phyloP scores from a whole-genome alignment of 2,329 filamentous ascomycete genomes.

The Fusarium luffae region DNA sequence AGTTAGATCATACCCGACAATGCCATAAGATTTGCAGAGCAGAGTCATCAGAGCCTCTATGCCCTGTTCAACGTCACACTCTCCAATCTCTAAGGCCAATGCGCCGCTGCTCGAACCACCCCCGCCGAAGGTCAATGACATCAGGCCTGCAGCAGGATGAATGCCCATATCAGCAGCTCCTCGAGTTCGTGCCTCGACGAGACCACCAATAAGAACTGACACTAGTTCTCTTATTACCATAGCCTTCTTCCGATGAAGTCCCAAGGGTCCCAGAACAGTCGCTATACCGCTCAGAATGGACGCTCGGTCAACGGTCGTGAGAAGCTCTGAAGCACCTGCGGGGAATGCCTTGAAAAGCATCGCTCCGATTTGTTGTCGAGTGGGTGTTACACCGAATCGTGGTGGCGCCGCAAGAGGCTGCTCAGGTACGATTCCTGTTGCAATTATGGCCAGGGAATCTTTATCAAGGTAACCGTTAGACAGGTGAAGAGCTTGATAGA shows the following conservation, averaged over 20 bases:
- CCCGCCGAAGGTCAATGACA: slow-evolving; percentile 71
- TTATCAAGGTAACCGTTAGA: slow-evolving; percentile 71
- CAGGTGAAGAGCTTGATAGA: slow-evolving; percentile 74
- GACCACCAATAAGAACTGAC: slow-evolving; percentile 80
- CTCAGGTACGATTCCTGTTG: slow-evolving; percentile 68
- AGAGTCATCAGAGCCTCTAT: slow-evolving; percentile 72
- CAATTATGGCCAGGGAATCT: slow-evolving; percentile 71
- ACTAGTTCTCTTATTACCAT: slow-evolving; percentile 90
- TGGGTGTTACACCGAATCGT: slow-evolving; percentile 66
- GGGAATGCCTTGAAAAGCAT: slow-evolving; percentile 78
- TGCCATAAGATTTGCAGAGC: slow-evolving; percentile 71
- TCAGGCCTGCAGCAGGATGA: slow-evolving; percentile 89
- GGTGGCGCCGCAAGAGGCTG: slow-evolving; percentile 63
- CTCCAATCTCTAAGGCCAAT: slow-evolving; percentile 69
- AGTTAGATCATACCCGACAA: slow-evolving; percentile 62
- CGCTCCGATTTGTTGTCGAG: slow-evolving; percentile 71
- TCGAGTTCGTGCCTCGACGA: slow-evolving; percentile 90
- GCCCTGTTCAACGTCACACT: slow-evolving; percentile 73
- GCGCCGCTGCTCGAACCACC: slow-evolving; percentile 62
- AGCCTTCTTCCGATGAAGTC: slow-evolving; percentile 88
- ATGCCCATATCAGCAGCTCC: slow-evolving; percentile 97
- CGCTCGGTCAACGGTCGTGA: slow-evolving; percentile 80
- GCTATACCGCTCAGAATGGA: slow-evolving; percentile 87
- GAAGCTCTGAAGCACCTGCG: slow-evolving; percentile 69
- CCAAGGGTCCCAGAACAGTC: slow-evolving; percentile 82